Conservation (phyloP, 164 flowering plant genomes). For the Vitis cinerea region DNA sequence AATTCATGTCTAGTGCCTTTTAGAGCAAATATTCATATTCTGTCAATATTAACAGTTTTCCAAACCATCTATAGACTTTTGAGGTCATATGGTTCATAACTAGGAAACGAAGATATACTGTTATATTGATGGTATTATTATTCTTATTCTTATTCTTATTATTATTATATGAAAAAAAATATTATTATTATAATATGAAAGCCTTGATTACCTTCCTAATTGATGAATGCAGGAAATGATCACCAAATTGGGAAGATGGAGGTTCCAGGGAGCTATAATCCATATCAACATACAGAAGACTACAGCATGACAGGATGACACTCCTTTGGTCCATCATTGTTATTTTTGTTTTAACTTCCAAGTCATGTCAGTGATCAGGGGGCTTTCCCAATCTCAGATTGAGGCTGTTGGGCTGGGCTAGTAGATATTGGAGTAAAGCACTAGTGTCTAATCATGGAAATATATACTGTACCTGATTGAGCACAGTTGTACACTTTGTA, state of each 20-base stretch:
- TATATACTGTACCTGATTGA: neutral
- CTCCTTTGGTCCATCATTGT: neutral
- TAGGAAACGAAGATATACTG: no score
- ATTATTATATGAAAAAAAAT: no score
- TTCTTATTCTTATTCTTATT: no score
- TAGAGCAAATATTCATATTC: no score
- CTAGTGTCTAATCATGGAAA: neutral
- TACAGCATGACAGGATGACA: constrained; percentile 60
- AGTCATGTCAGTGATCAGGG: neutral
- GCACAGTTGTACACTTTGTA: no score
- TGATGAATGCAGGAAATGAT: constrained; percentile 59
- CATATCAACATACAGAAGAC: constrained; percentile 54
- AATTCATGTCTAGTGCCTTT: no score
- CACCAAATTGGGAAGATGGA: constrained; percentile 67
- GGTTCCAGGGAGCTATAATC: constrained; percentile 47
- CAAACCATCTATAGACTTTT: no score
- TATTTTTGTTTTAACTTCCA: neutral
- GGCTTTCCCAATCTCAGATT: neutral
- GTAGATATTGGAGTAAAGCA: neutral
- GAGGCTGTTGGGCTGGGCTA: neutral
- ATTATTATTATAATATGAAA: neutral
- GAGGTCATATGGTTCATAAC: no score
- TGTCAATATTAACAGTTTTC: no score
- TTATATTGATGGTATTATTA: no score
- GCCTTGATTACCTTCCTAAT: neutral